These are phyloP conservation scores for Amylostereum areolatum DNA, from an alignment of 1,284 basidiomycete species.

Conservation along the genomic window DNA sequence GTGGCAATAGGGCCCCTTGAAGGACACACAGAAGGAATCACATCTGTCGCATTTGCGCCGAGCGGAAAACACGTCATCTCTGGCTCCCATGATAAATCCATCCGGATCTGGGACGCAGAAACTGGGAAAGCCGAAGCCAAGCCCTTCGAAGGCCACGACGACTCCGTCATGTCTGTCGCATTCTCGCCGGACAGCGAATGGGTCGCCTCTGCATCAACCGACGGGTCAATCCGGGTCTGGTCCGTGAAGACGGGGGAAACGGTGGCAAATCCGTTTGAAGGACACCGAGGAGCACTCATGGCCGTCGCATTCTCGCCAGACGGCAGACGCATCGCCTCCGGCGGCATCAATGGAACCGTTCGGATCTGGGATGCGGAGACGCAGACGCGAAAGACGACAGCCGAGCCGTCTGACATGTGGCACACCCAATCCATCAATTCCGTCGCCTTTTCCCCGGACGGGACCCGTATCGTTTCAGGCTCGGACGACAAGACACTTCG, in stretches of 20 bases:
- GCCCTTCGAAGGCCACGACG: not conserved
- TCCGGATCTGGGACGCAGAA: not conserved
- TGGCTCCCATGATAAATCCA: not conserved
- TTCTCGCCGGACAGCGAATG: no score
- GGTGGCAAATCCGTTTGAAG: not conserved
- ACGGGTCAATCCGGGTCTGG: no score
- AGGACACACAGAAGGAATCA: not conserved
- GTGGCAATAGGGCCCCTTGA: not conserved
- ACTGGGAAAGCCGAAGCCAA: not conserved
- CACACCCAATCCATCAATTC: no score
- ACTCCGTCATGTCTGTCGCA: not conserved
- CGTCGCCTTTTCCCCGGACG: no score
- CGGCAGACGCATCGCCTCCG: conserved; percentile 4
- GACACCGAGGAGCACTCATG: not conserved
- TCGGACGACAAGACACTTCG: no score
- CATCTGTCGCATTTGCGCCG: not conserved
- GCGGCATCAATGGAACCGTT: conserved; percentile 8
- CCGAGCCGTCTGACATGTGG: no score
- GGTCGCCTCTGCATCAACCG: no score
- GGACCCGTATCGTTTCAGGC: no score
- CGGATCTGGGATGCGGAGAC: conserved; percentile 8
- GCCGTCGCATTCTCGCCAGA: not conserved
- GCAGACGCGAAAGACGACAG: no score
- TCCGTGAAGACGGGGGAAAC: not conserved
- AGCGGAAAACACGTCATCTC: not conserved